Conservation (phyloP, 1,284 basidiomycete species). For the Ustilago vetiveriae region DNA sequence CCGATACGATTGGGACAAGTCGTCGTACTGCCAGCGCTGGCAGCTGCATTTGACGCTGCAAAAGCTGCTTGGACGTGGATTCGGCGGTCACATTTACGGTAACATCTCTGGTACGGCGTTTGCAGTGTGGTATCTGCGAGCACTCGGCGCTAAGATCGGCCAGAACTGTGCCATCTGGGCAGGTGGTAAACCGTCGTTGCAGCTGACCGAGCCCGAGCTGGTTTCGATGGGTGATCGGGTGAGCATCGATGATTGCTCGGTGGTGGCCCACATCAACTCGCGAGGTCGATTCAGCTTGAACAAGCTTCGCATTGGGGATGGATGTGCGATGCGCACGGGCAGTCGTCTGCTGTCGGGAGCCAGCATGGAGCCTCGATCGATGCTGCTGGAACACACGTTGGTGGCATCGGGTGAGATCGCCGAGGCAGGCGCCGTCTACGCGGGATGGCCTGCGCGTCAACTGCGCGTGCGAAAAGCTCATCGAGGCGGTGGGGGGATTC, state of each 20-base stretch:
- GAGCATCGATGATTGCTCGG: constrained; percentile 65
- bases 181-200: constrained; percentile 65
- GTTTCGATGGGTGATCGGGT: constrained; percentile 66
- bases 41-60: constrained; percentile 65
- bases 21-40: constrained; percentile 67
- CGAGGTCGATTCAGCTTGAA: constrained; percentile 66
- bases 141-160: constrained; percentile 63
- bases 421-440: constrained; percentile 65
- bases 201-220: constrained; percentile 66
- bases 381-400: constrained; percentile 66
- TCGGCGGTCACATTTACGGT: constrained; percentile 64
- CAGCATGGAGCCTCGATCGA: constrained; percentile 64
- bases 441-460: constrained; percentile 65
- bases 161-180: constrained; percentile 65
- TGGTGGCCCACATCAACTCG: constrained; percentile 67
- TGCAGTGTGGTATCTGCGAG: constrained; percentile 65
- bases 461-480: constrained; percentile 51
- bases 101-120: constrained; percentile 60
- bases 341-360: constrained; percentile 65
- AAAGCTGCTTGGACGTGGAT: constrained; percentile 60
- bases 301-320: constrained; percentile 65
- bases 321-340: constrained; percentile 64
- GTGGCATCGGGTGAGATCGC: constrained; percentile 67
- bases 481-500: constrained; percentile 20
- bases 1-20: constrained; percentile 67